A percentile compares a stretch with the other conserved stretches of the same genome.
These are phyloP conservation scores for Aureobasidium sp. DNA, from an alignment of 2,329 filamentous ascomycete genomes.

Conservation along the genomic window DNA sequence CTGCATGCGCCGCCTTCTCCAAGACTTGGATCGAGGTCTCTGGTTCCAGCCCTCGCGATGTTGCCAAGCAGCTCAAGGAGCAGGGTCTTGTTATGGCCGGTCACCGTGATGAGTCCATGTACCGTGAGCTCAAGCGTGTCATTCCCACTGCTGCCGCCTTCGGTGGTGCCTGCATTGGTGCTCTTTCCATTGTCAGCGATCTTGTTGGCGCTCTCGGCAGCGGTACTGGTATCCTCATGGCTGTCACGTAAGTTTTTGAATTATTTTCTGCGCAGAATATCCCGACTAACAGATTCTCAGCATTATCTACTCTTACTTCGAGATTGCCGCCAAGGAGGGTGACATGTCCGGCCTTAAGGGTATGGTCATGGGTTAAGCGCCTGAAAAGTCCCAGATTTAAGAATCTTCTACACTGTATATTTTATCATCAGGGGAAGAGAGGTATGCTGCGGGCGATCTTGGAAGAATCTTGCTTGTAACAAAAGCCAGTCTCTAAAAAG, in stretches of 20 bases:
- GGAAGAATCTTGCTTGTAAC: conserved; percentile 12
- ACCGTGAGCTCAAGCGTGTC: conserved; percentile 99
- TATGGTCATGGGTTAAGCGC: conserved; percentile 49
- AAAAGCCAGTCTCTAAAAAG: conserved; percentile 7
- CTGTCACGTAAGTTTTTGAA: conserved; percentile 76
- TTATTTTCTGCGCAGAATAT: neutral
- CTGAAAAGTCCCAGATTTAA: conserved; percentile 1
- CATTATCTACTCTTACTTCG: conserved; percentile 99
- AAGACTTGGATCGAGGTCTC: conserved; percentile 99
- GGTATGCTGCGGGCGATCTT: conserved; percentile 9
- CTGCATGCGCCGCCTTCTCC: conserved; percentile 95
- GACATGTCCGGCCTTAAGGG: conserved; percentile 75
- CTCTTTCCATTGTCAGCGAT: conserved; percentile 89
- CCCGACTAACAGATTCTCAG: conserved; percentile 41
- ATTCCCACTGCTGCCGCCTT: conserved; percentile 98
- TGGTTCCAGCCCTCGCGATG: conserved; percentile 92
- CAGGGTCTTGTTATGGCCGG: conserved; percentile 99
- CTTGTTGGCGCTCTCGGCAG: conserved; percentile 92
- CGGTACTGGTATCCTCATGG: conserved; percentile 94
- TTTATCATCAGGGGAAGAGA: conserved; percentile 7
- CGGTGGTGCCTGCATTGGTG: conserved; percentile 97
- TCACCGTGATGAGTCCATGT: conserved; percentile 99
- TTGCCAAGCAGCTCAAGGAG: conserved; percentile 99
- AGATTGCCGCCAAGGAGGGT: conserved; percentile 97
- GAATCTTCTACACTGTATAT: conserved; percentile 15